Evolutionary conservation across 1,284 basidiomycete species (phyloP).

Genomic region (Thelephora terrestris): DNA sequence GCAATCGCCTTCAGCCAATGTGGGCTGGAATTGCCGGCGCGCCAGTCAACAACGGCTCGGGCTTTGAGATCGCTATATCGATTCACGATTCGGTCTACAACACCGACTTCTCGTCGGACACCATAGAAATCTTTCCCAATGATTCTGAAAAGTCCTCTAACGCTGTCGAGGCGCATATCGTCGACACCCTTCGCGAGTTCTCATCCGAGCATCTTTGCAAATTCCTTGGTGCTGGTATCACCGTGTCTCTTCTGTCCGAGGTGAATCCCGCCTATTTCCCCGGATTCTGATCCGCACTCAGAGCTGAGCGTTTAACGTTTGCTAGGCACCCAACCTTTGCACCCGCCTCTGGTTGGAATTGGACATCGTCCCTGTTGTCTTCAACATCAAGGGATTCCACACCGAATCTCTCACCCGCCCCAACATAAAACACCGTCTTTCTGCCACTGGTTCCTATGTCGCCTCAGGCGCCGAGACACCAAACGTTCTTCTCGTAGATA

Average conservation of each 20-base stretch:
- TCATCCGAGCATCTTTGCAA: slow-evolving; percentile 68
- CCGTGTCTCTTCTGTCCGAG: slow-evolving; percentile 37
- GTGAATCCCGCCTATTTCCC: slow-evolving; percentile 16
- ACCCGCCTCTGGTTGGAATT: slow-evolving; percentile 68
- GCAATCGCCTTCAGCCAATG: slow-evolving; percentile 49
- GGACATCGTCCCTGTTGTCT: slow-evolving; percentile 71
- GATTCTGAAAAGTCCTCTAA: slow-evolving; percentile 41
- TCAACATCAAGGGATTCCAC: slow-evolving; percentile 75
- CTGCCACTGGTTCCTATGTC: slow-evolving; percentile 63
- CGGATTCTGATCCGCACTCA: not conserved
- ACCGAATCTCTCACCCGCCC: slow-evolving; percentile 65
- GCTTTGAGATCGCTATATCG: slow-evolving; percentile 62
- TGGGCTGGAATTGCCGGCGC: slow-evolving; percentile 69
- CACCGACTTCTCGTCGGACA: slow-evolving; percentile 56
- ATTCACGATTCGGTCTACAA: slow-evolving; percentile 75
- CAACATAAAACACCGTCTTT: slow-evolving; percentile 70
- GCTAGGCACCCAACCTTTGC: slow-evolving; percentile 60
- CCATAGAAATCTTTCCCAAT: slow-evolving; percentile 38
- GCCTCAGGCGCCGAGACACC: slow-evolving; percentile 67
- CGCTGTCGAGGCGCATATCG: slow-evolving; percentile 50
- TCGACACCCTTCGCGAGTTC: slow-evolving; percentile 56
- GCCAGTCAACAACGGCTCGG: slow-evolving; percentile 43
- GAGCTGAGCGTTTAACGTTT: not conserved
- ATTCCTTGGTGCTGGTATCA: slow-evolving; percentile 61
- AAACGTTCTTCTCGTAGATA: slow-evolving; percentile 47